Base-by-base conservation (phyloP, 2,329 filamentous ascomycete genomes). In the Aspergillus sp. region DNA sequence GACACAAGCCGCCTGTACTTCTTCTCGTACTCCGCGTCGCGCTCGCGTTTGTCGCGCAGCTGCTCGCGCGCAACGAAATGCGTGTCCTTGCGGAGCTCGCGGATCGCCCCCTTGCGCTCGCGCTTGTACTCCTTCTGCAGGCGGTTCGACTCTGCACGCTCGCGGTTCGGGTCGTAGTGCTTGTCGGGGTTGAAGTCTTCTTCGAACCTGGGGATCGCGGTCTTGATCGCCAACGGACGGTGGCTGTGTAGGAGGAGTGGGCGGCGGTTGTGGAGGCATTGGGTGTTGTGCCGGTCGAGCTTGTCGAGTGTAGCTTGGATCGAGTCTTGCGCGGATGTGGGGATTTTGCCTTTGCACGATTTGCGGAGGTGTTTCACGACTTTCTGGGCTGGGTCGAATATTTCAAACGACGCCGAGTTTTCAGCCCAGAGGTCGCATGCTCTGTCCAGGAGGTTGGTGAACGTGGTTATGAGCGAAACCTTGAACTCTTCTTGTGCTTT, bases 81-180 rank as follows among this genome's bases (percentile, higher is more conserved):
- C 34, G 86, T 83, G 52, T 98, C 93, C 71, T 95, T 96, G 55
- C 91, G 76, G 49, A 98, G 68, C 64, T 98, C 91, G 48, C 91
- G 76, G 69, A 98, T 74, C 5, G 88, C 89, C 2, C 88, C 89
- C 75, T 98, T 98, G 60, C 78, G 75, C 72, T 98, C 91, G 55
- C 82, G 78, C 77, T 93, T 94, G 74, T 88, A 84, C 67, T 96
- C 89, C 41, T 80, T 80, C 65, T 79, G 80, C 53, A 98, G 73
- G 61, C 88, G 91, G 53, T 79, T 79, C 40, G 82, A 64, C 53
- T 95, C 86, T 14, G 84, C 80, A 20, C 91, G 83, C 61, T 94
- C 86, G 46, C 80, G 80, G 62, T 98, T 83, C 1, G 86, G 86
- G 55, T 98, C 93, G 74, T 98, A 96, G 72, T 96, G 91, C 66